A percentile compares a stretch with the other conserved stretches of the same genome.
phyloP scores from a whole-genome alignment of 768 basidiomycete genomes.

The Terana coerulea region DNA sequence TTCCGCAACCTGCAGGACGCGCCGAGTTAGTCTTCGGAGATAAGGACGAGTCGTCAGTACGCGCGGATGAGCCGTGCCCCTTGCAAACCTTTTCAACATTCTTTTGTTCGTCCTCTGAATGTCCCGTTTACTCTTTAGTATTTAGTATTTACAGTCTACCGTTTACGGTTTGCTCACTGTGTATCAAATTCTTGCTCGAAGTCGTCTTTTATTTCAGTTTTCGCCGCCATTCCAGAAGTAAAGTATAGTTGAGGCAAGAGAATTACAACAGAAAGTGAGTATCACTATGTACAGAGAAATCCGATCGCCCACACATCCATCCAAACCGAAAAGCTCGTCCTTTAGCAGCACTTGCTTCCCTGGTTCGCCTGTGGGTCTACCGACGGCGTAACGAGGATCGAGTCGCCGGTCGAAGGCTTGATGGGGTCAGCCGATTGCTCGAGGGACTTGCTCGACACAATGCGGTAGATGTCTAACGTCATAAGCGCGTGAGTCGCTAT shows the following conservation, averaged over 20 bases:
- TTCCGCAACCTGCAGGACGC: conserved; percentile 83
- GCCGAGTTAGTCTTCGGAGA: conserved; percentile 94
- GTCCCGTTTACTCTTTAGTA: too few species aligned
- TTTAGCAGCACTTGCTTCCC: conserved; percentile 62
- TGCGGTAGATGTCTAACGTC: conserved; percentile 96
- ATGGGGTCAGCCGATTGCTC: conserved; percentile 78
- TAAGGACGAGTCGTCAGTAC: conserved; percentile 78
- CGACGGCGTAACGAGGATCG: conserved; percentile 80
- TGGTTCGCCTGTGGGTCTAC: conserved; percentile 56
- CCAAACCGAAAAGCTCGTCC: not conserved
- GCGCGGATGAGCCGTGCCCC: conserved; percentile 71
- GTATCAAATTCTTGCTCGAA: too few species aligned
- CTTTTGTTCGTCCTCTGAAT: too few species aligned
- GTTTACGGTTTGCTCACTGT: too few species aligned
- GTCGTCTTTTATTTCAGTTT: too few species aligned
- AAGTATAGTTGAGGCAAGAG: not conserved
- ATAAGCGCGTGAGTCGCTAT: conserved; percentile 1
- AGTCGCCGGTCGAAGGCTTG: conserved; percentile 77
- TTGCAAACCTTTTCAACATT: conserved; percentile 86
- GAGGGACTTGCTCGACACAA: conserved; percentile 93
- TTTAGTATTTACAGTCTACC: too few species aligned
- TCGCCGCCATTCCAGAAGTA: too few species aligned
- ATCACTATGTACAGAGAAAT: conserved; percentile 16
- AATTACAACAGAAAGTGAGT: conserved; percentile 15
- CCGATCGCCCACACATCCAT: conserved; percentile 11